A percentile compares a stretch with the other conserved stretches of the same genome.
Evolutionary conservation across 441 rosid genomes (phyloP).

Genomic region (Pelargonium myrrhifolium): DNA sequence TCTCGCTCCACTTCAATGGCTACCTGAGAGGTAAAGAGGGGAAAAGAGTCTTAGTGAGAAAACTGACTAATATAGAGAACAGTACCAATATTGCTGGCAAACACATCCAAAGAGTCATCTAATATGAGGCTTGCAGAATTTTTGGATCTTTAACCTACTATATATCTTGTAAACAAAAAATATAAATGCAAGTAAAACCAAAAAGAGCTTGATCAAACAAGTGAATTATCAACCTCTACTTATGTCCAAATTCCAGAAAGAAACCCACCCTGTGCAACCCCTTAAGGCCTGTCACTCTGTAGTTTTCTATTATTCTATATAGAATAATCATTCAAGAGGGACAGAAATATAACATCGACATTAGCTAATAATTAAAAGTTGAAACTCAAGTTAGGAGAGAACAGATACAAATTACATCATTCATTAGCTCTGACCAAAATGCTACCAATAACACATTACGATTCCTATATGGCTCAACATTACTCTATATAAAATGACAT

Average conservation of each 20-base stretch:
- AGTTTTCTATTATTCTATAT: neutral
- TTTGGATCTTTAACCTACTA: neutral
- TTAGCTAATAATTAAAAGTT: neutral
- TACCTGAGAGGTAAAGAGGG: slow-evolving; percentile 48
- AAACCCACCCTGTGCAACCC: neutral
- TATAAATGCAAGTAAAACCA: slow-evolving; percentile 1
- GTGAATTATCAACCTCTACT: neutral
- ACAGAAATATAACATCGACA: neutral
- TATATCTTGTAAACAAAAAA: neutral
- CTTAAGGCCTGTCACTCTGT: neutral
- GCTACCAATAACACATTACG: neutral
- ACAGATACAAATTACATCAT: neutral
- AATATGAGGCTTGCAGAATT: neutral
- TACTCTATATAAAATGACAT: neutral
- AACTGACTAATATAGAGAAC: slow-evolving; percentile 8
- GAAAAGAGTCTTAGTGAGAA: slow-evolving; percentile 13
- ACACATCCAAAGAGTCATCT: neutral
- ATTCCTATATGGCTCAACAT: neutral
- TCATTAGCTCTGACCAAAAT: neutral
- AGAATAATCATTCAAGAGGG: neutral
- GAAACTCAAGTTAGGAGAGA: neutral
- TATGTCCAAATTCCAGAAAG: neutral
- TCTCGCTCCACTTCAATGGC: slow-evolving; percentile 97
- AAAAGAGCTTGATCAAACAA: neutral
- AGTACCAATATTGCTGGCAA: neutral